These are phyloP conservation scores for Cornus suecica DNA, from an alignment of 148 eudicot species.

Conservation along the genomic window DNA sequence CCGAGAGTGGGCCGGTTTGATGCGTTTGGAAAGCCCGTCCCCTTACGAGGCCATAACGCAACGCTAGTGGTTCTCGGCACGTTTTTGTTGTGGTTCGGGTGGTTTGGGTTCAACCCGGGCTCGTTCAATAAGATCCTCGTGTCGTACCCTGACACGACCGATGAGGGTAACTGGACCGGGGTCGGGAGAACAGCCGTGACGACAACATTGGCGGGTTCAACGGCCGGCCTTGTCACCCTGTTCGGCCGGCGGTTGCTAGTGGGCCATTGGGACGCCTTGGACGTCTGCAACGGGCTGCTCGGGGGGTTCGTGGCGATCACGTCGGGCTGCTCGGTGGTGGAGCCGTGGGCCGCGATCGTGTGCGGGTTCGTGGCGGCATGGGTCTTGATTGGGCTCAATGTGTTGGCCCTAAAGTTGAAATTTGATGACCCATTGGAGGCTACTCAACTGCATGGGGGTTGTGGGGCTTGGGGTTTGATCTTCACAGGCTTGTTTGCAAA, in stretches of 20 bases:
- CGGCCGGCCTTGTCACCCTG: constrained; percentile 49
- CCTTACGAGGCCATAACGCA: constrained; percentile 61
- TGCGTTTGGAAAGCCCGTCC: constrained; percentile 54
- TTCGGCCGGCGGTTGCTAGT: constrained; percentile 45
- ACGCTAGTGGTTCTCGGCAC: constrained; percentile 70
- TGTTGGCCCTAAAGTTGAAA: constrained; percentile 38
- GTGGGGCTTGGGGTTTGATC: constrained; percentile 71
- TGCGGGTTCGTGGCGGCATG: constrained; percentile 58
- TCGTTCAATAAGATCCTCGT: constrained; percentile 50
- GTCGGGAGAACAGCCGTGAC: constrained; percentile 68
- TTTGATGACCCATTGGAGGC: constrained; percentile 70
- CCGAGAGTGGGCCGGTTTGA: constrained; percentile 73
- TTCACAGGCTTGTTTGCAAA: constrained; percentile 67
- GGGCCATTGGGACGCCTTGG: constrained; percentile 71
- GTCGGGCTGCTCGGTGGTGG: constrained; percentile 68
- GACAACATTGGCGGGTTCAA: constrained; percentile 58
- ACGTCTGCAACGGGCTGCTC: constrained; percentile 63
- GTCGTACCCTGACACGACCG: constrained; percentile 29
- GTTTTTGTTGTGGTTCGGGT: constrained; percentile 68
- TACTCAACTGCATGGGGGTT: constrained; percentile 67
- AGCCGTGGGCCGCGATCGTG: constrained; percentile 72
- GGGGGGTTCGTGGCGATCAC: constrained; percentile 77
- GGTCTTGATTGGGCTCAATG: constrained; percentile 60
- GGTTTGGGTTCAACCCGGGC: constrained; percentile 78
- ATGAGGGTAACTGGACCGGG: constrained; percentile 59